Evolutionary conservation across 129 eudicot species (phyloP).

Genomic region (Saussurea involucrata): DNA sequence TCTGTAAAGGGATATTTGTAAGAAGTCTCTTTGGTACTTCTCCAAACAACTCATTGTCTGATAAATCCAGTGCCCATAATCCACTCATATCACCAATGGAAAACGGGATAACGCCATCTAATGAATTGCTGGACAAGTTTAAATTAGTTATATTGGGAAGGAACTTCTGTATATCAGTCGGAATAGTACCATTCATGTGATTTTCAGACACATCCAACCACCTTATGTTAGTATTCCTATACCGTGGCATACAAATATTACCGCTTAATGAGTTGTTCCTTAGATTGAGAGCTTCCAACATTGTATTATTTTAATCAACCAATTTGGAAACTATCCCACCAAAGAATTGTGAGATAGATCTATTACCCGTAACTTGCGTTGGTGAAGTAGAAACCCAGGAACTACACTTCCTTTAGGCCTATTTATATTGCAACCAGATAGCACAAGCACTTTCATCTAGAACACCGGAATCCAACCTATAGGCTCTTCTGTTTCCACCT

Average conservation of each 20-base stretch:
- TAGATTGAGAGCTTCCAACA: background rate
- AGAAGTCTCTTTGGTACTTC: constrained; percentile 25
- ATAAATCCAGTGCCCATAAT: background rate
- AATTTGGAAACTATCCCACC: constrained; percentile 25
- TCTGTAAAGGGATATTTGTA: background rate
- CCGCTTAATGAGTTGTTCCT: constrained; percentile 14
- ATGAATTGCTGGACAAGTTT: constrained; percentile 15
- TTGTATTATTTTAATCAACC: constrained; percentile 30
- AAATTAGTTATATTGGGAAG: background rate
- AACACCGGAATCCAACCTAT: constrained; percentile 25
- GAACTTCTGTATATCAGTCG: background rate
- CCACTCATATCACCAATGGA: background rate
- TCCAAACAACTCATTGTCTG: constrained; percentile 21
- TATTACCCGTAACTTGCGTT: constrained; percentile 3
- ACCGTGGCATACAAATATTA: background rate
- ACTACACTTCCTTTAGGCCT: background rate
- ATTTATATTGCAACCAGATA: constrained; percentile 21
- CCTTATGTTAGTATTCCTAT: background rate
- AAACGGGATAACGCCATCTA: constrained; percentile 19
- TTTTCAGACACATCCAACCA: constrained; percentile 10
- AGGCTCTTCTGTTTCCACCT: constrained; percentile 20
- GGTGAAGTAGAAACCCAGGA: constrained; percentile 30
- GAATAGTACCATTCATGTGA: constrained; percentile 6
- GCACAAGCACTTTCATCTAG: constrained; percentile 21
- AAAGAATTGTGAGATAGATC: constrained; percentile 18